These are phyloP conservation scores for Globisporangium carolinianum DNA, from an alignment of 352 stramenopile genomes.

Conservation along the genomic window DNA sequence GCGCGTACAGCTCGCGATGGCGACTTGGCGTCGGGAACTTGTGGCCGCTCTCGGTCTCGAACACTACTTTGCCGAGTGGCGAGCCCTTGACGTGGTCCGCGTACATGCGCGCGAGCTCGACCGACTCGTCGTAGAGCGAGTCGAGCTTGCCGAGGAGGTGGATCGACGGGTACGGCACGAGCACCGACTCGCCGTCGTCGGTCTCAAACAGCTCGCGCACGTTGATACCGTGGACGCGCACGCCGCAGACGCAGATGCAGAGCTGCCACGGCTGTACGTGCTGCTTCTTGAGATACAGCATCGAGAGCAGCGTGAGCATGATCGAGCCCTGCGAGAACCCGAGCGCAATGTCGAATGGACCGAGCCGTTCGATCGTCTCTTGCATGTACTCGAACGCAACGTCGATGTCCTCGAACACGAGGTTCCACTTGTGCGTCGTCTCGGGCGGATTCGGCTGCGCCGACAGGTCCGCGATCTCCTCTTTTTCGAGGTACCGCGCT, in stretches of 20 bases:
- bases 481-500: conserved; percentile 17
- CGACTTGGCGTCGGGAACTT: conserved; percentile 58
- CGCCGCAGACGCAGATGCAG: conserved; percentile 36
- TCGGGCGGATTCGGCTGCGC: conserved; percentile 14
- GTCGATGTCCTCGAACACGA: conserved; percentile 28
- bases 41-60: conserved; percentile 47
- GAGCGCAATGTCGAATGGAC: conserved; percentile 42
- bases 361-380: conserved; percentile 24
- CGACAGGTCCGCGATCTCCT: conserved; percentile 15
- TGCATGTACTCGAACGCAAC: conserved; percentile 31
- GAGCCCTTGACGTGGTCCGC: conserved; percentile 22
- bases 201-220: conserved; percentile 30
- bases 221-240: conserved; percentile 27
- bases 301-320: conserved; percentile 34
- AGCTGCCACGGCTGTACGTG: conserved; percentile 27
- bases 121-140: conserved; percentile 32
- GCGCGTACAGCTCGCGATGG: conserved; percentile 35
- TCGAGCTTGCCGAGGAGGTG: conserved; percentile 51
- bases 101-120: conserved; percentile 40
- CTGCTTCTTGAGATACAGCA: conserved; percentile 26
- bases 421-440: conserved; percentile 19
- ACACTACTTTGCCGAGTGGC: conserved; percentile 20
- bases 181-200: conserved; percentile 10
- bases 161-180: conserved; percentile 32
- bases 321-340: conserved; percentile 54